Evolutionary conservation across 163 green algal genomes (phyloP).

Genomic region (Scenedesmus sp.): DNA sequence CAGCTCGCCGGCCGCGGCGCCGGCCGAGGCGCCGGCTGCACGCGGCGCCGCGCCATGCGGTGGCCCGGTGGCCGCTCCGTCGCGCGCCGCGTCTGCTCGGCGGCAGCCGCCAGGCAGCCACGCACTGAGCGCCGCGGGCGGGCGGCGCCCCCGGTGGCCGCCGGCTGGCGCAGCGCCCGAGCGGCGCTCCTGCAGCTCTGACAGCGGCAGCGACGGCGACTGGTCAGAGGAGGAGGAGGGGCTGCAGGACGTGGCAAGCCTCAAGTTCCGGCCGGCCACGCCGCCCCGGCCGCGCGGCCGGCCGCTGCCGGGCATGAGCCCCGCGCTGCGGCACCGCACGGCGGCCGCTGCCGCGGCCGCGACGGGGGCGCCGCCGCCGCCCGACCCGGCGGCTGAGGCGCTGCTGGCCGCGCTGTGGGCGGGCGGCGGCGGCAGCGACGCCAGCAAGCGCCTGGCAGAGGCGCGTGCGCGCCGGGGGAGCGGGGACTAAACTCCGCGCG

Average conservation of each 20-base stretch:
- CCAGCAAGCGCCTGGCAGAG: constrained; percentile 30
- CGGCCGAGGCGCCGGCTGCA: not conserved
- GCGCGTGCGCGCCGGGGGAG: not conserved
- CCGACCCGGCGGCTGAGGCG: not conserved
- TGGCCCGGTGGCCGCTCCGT: too few relatives aligned
- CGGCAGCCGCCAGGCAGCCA: too few relatives aligned
- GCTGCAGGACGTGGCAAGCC: constrained; percentile 57
- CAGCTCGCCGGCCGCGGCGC: not conserved
- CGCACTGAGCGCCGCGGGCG: too few relatives aligned
- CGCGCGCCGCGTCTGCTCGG: too few relatives aligned
- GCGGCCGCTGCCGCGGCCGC: constrained; percentile 7
- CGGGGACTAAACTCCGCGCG: too few relatives aligned
- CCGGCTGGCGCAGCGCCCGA: too few relatives aligned
- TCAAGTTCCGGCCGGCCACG: constrained; percentile 57
- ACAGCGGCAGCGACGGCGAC: too few relatives aligned
- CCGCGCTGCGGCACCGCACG: too few relatives aligned
- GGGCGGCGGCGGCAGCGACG: constrained; percentile 20
- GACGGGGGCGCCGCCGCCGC: not conserved
- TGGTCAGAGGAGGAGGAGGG: constrained; percentile 47
- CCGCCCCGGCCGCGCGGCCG: constrained; percentile 53
- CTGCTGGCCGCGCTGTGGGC: constrained; percentile 55
- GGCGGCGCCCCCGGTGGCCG: too few relatives aligned
- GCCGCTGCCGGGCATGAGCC: too few relatives aligned
- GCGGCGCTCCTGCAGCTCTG: too few relatives aligned
- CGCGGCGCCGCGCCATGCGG: too few relatives aligned